Evolutionary conservation across 176 grass and related monocot species (phyloP).

Genomic region (Carex scoparia): DNA sequence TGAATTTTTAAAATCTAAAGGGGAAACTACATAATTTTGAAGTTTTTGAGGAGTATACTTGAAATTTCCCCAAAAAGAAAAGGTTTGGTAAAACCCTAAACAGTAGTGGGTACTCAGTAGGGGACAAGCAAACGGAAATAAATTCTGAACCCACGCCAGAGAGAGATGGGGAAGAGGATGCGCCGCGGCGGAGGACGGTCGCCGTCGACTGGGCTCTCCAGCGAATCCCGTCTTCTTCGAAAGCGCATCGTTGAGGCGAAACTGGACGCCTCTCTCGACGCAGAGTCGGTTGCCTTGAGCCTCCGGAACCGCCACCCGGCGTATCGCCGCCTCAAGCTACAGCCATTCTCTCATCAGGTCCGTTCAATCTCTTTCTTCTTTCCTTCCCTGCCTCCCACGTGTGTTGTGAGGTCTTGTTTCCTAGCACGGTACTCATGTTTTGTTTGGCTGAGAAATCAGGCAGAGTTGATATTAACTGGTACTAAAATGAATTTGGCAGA

Average conservation of each 20-base stretch:
- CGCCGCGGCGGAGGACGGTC: conserved; percentile 34
- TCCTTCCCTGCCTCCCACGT: background rate
- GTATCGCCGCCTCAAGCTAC: conserved; percentile 42
- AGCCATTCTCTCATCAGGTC: conserved; percentile 41
- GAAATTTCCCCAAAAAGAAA: too few relatives aligned
- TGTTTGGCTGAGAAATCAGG: background rate
- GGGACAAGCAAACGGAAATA: background rate
- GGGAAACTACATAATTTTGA: too few relatives aligned
- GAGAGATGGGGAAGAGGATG: conserved; percentile 57
- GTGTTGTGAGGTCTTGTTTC: background rate
- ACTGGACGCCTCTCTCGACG: conserved; percentile 28
- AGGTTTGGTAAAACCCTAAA: background rate
- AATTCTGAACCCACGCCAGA: background rate
- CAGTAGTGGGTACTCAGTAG: too few relatives aligned
- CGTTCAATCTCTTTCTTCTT: background rate
- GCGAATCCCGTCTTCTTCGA: conserved; percentile 25
- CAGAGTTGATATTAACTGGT: background rate
- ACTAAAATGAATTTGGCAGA: background rate
- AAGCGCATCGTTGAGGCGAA: conserved; percentile 32
- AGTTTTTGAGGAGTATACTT: too few relatives aligned
- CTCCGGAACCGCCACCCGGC: conserved; percentile 52
- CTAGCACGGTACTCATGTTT: background rate
- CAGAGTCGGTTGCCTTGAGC: conserved; percentile 35
- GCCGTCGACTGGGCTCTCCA: background rate
- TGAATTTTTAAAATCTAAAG: too few relatives aligned